phyloP scores from a whole-genome alignment of 2,329 filamentous ascomycete genomes.

The Didymosphaeria variabile region DNA sequence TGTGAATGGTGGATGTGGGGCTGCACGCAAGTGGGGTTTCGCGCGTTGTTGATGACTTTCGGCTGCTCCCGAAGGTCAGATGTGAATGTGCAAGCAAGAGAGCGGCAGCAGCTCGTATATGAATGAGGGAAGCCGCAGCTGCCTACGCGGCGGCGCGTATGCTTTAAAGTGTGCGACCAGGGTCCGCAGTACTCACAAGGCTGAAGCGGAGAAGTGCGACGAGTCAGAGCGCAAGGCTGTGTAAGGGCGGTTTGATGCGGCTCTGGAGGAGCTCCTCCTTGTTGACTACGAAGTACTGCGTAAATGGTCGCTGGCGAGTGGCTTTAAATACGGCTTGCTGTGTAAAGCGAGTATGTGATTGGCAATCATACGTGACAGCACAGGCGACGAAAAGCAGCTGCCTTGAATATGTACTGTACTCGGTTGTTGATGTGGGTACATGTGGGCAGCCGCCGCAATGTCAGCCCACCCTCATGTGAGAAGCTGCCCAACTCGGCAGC shows the following conservation, averaged over 20 bases:
- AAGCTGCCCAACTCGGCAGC: slow-evolving; percentile 9
- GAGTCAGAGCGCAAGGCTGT: neutral
- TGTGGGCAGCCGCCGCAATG: neutral
- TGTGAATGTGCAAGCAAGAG: neutral
- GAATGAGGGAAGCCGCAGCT: slow-evolving; percentile 3
- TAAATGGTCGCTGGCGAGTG: neutral
- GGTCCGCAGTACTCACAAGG: slow-evolving; percentile 19
- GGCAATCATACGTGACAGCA: neutral
- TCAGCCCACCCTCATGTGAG: slow-evolving; percentile 11
- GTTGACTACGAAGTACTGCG: neutral
- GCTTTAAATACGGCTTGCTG: neutral
- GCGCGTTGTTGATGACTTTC: neutral
- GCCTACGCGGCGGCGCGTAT: slow-evolving; percentile 17
- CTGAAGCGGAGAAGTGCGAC: slow-evolving; percentile 7
- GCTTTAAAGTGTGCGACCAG: slow-evolving; percentile 17
- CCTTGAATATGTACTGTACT: neutral
- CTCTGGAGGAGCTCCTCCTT: neutral
- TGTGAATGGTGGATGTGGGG: slow-evolving; percentile 12
- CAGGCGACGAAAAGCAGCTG: neutral
- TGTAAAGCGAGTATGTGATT: neutral
- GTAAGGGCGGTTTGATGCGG: neutral
- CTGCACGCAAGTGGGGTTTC: neutral
- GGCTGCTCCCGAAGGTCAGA: neutral
- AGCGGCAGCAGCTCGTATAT: neutral
- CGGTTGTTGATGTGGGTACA: slow-evolving; percentile 3